Evolutionary conservation across 148 eudicot genomes (phyloP), one percentile per base, ranked within the genome.

Genomic region (Vaccinium darrowii): DNA sequence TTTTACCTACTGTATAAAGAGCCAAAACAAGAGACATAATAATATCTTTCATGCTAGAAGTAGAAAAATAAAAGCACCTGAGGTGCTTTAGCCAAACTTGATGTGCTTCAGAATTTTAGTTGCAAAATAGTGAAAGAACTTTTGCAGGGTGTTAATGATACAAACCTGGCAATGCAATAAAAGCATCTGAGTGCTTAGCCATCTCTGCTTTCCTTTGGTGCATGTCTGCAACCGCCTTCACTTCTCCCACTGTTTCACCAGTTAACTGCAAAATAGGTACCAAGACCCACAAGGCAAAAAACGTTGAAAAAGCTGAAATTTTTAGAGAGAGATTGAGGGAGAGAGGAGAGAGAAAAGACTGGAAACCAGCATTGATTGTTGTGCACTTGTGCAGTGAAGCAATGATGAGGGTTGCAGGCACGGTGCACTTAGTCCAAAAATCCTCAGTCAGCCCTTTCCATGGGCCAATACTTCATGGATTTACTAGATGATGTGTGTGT

Each of bases 201-300:
- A 97, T 97, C 86, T 95, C 99, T 82, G 98, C 99, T 86, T 97
- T 97, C 91, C 99, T 95, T 93, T 96, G 98, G 86, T 96, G 99
- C 99, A 96, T 96, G 89, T 92, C 99, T 92, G 98, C 98, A 84
- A 95, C 99, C 82, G 98, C 98, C 89, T 94, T 97, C 94, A 97
- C 98, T 92, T 97, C 99, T 81, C 99, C 99, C 84, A 97, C 96
- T 86, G 98, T 95, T 88, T 91, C 98, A 86, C 99, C 98, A 89
- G 99, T 97, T 90, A 97, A 93, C 99, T 97, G 93, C 88, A 74
- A 82, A 86, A 86, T 78, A 81, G 43, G 63, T 82, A 74, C 39
- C 73, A 80, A 78, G 82, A 83, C 56, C 85, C 83, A 84, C 7
- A 81, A 53, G 86, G 21, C 75, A 69, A 25, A 83, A 81, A 27